Conservation (phyloP, 1,284 basidiomycete species). For the Gymnopus androsaceus region DNA sequence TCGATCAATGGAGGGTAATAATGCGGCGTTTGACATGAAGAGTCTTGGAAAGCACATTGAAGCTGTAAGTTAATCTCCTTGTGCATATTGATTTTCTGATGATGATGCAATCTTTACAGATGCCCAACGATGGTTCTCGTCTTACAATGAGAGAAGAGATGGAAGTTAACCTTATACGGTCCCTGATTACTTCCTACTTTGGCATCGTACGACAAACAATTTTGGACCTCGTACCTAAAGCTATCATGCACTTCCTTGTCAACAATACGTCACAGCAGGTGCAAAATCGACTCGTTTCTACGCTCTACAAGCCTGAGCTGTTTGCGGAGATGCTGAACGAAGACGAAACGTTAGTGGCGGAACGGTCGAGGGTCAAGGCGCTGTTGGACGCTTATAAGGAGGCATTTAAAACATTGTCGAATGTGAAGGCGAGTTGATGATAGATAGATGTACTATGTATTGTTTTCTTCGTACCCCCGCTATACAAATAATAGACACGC, state of each 20-base stretch:
- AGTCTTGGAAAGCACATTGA: slow-evolving; percentile 95
- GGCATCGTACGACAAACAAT: slow-evolving; percentile 95
- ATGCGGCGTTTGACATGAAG: slow-evolving; percentile 97
- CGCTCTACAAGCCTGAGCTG: slow-evolving; percentile 91
- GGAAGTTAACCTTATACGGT: slow-evolving; percentile 94
- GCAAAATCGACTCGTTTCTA: slow-evolving; percentile 91
- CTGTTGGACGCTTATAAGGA: slow-evolving; percentile 96
- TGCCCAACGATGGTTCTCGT: slow-evolving; percentile 55
- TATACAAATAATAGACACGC: no score
- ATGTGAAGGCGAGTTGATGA: slow-evolving; percentile 52
- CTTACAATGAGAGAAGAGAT: slow-evolving; percentile 88
- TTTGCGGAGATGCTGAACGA: slow-evolving; percentile 93
- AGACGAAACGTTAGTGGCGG: slow-evolving; percentile 92
- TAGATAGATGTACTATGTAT: not conserved
- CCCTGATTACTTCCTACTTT: slow-evolving; percentile 95
- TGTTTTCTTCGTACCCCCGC: not conserved
- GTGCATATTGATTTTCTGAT: no score
- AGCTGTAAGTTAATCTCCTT: slow-evolving; percentile 61
- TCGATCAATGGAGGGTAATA: slow-evolving; percentile 71
- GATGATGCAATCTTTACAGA: slow-evolving; percentile 42
- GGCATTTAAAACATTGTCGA: slow-evolving; percentile 86
- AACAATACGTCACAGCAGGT: slow-evolving; percentile 96
- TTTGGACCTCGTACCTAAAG: slow-evolving; percentile 96
- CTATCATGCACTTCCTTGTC: slow-evolving; percentile 94
- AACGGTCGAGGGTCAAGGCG: slow-evolving; percentile 92